phyloP scores from a whole-genome alignment of 2,329 filamentous ascomycete species.

The Pseudogymnoascus sp. region DNA sequence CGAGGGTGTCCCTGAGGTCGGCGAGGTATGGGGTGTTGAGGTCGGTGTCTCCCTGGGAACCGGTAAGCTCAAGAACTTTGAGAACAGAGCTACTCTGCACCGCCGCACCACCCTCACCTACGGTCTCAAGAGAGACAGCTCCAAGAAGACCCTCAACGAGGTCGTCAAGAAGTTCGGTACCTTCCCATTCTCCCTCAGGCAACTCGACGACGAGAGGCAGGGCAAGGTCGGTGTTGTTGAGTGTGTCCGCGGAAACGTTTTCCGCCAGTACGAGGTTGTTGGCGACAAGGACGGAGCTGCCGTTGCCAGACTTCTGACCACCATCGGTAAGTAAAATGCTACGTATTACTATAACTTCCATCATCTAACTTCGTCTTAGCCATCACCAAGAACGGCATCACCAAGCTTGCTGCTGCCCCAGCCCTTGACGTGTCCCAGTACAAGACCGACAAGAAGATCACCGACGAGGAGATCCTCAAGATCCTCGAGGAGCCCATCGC shows the following conservation, averaged over 20 bases:
- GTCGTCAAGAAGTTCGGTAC: conserved; percentile 94
- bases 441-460: conserved; percentile 97
- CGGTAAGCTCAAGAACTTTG: conserved; percentile 89
- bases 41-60: conserved; percentile 83
- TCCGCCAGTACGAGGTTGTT: conserved; percentile 93
- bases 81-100: conserved; percentile 84
- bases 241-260: conserved; percentile 85
- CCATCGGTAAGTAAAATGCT: conserved; percentile 63
- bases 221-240: conserved; percentile 95
- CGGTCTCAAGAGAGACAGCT: conserved; percentile 86
- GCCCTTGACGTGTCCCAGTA: conserved; percentile 70
- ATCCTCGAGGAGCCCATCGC: conserved; percentile 83
- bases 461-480: conserved; percentile 89
- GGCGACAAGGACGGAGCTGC: conserved; percentile 84
- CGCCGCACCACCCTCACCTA: conserved; percentile 89
- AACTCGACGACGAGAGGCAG: conserved; percentile 92
- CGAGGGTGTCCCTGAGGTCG: conserved; percentile 78
- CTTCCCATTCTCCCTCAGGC: conserved; percentile 95
- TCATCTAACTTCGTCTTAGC: conserved; percentile 43
- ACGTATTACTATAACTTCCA: neutral
- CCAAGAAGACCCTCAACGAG: conserved; percentile 85
- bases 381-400: conserved; percentile 95
- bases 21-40: conserved; percentile 97
- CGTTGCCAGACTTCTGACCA: conserved; percentile 82
- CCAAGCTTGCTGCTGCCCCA: conserved; percentile 71